These are phyloP conservation scores for Malassezia pachydermatis DNA, from an alignment of 1,284 basidiomycete genomes.

Conservation along the genomic window DNA sequence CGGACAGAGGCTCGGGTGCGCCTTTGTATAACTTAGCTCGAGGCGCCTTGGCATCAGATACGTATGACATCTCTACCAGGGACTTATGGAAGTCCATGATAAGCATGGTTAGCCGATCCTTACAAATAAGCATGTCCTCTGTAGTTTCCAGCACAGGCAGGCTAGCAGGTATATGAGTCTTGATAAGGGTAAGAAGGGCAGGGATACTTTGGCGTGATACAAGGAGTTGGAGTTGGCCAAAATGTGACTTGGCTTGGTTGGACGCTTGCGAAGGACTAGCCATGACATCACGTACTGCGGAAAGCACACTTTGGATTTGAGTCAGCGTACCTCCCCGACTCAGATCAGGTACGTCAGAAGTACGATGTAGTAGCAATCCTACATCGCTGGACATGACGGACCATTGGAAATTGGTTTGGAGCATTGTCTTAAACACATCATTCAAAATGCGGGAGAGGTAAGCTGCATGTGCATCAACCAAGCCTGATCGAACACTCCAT, in stretches of 20 bases:
- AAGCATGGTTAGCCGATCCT: not conserved
- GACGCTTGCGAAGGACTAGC: too few species aligned
- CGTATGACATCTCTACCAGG: not conserved
- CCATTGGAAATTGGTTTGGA: not conserved
- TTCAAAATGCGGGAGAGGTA: not conserved
- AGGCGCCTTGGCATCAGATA: not conserved
- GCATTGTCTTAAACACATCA: not conserved
- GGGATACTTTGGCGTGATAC: too few species aligned
- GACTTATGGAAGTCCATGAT: not conserved
- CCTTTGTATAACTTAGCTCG: not conserved
- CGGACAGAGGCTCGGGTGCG: slow-evolving; percentile 8
- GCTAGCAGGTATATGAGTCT: not conserved
- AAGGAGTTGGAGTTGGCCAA: too few species aligned
- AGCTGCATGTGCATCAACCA: not conserved
- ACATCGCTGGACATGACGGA: not conserved
- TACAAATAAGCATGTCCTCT: not conserved
- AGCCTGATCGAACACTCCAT: not conserved
- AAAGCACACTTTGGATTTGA: not conserved
- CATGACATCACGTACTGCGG: too few species aligned
- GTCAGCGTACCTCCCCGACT: not conserved
- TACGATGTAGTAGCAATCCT: not conserved
- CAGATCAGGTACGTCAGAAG: not conserved
- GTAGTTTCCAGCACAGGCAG: not conserved
- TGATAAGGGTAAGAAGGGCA: too few species aligned
- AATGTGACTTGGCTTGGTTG: too few species aligned